Evolutionary conservation across 1,139 yeast species (phyloP).

Genomic region (Magnusiomyces sp.): DNA sequence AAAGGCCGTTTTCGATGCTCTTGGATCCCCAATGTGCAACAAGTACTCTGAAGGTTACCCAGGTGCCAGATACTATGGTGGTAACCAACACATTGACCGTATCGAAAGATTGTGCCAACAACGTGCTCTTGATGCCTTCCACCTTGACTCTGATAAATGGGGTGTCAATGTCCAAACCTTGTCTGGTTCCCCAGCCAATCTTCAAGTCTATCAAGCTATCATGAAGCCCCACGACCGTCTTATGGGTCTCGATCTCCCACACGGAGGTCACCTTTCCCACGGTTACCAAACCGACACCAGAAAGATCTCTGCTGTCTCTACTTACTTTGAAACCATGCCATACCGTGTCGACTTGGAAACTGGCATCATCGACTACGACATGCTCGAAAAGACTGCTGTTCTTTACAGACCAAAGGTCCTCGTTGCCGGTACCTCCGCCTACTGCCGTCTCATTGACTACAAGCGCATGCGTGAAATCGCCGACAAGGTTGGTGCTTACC

Average conservation of each 20-base stretch:
- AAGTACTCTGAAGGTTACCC: constrained; percentile 98
- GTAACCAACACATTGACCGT: constrained; percentile 87
- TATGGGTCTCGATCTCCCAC: constrained; percentile 95
- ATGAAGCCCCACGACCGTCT: constrained; percentile 86
- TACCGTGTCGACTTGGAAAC: constrained; percentile 79
- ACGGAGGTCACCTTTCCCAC: constrained; percentile 94
- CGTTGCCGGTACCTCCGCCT: constrained; percentile 96
- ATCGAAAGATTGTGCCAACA: constrained; percentile 85
- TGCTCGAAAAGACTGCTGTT: constrained; percentile 71
- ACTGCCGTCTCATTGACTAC: constrained; percentile 86
- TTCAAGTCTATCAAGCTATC: constrained; percentile 88
- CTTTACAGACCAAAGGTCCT: constrained; percentile 90
- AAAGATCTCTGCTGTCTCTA: constrained; percentile 84
- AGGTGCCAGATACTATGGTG: constrained; percentile 95
- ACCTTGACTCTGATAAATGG: constrained; percentile 71
- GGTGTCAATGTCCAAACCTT: constrained; percentile 94
- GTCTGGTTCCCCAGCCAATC: constrained; percentile 93
- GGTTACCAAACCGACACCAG: constrained; percentile 88
- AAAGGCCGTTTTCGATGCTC: constrained; percentile 83
- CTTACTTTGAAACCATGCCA: constrained; percentile 96
- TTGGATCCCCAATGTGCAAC: constrained; percentile 96
- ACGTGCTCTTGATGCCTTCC: constrained; percentile 83
- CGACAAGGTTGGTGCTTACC: constrained; percentile 86
- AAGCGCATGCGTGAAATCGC: constrained; percentile 83
- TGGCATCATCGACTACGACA: constrained; percentile 87